Base-by-base conservation (phyloP, 805 yeast species). In the Metschnikowia henanensis region DNA sequence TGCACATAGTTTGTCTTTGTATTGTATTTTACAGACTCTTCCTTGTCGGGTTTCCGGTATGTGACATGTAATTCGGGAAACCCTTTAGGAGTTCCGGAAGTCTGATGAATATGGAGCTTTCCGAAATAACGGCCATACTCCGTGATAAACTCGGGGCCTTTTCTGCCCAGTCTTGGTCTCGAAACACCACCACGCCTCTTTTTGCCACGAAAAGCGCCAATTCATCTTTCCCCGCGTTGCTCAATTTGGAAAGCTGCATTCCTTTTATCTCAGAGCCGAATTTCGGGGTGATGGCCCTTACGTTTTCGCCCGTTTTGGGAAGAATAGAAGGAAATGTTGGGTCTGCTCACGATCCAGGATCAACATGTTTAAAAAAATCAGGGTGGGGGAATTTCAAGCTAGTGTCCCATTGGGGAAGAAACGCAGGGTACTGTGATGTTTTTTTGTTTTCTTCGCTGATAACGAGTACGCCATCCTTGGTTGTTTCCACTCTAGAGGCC, bases 81-180 rank as follows among this genome's bases (percentile, higher is more conserved):
- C n/a, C 6, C 61, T 5, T 36, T 35, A 17, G 72, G 71, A 12
- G 70, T 60, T 3, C 70, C 71, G n/a, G 68, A 59, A 6, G 75
- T 70, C 30, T 78, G 76, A 47, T 76, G 79, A 41, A 70, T 63
- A 51, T 76, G 79, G 30, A 72, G 55, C 4, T 60, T 62, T 8
- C 72, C 72, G 44, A 51, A 67, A 50, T 67, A 55, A 25, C 53
- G 55, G 13, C 64, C 69, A 39, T 49, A 66, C 23, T 66, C 66
- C 20, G 57, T 56, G 19, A 60, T 60, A 42, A 52, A 65, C 16
- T 51, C 45, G 8, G 71, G 71, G 4, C 51, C 51, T 17, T 32
- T 29, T 19, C 28, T 49, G 35, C 59, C 40, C 62, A 60, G 49
- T 64, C 61, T 45, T 65, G 70, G 47, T 65, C 53, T 13, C 66